Conservation (phyloP, 768 basidiomycete genomes). For the Tylopilus rubrobrunneus region DNA sequence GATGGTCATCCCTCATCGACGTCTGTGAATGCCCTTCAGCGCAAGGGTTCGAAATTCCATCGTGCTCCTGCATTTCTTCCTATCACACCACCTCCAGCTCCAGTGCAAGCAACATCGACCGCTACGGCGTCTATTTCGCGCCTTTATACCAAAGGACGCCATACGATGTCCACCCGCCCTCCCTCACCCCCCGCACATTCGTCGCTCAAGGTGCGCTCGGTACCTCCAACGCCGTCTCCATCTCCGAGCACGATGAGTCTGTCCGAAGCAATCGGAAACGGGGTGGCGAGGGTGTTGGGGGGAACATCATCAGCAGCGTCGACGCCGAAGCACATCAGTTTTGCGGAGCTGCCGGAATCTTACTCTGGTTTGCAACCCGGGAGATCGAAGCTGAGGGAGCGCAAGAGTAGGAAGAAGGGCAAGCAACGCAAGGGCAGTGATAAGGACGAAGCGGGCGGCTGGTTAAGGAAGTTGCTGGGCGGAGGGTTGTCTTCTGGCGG, state of each 20-base stretch:
- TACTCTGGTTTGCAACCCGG: conserved; percentile 41
- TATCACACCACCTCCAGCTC: conserved; percentile 45
- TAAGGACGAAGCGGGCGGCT: conserved; percentile 22
- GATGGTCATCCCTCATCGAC: conserved; percentile 42
- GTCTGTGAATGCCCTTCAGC: conserved; percentile 17
- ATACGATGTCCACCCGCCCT: conserved; percentile 59
- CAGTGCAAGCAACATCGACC: conserved; percentile 58
- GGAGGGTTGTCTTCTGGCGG: conserved; percentile 25
- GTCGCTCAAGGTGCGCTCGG: conserved; percentile 38
- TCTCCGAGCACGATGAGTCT: conserved; percentile 30
- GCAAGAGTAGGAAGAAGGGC: conserved; percentile 29
- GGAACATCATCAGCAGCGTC: conserved; percentile 45
- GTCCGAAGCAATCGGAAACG: conserved; percentile 27
- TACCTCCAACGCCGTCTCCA: conserved; percentile 35
- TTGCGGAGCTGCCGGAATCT: conserved; percentile 70
- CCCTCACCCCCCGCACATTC: conserved; percentile 58
- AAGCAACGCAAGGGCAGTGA: conserved; percentile 34
- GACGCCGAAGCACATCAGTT: conserved; percentile 77
- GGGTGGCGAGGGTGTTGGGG: conserved; percentile 28
- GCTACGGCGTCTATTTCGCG: conserved; percentile 77
- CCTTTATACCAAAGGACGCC: conserved; percentile 61
- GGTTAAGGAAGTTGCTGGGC: conserved; percentile 22
- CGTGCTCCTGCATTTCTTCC: conserved; percentile 33
- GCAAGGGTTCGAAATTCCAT: conserved; percentile 8
- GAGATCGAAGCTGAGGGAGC: conserved; percentile 33